Percentiles rank a stretch among this genome's conserved stretches.
phyloP scores from a whole-genome alignment of 1,284 basidiomycete species.

The Trichosporon ovoides region DNA sequence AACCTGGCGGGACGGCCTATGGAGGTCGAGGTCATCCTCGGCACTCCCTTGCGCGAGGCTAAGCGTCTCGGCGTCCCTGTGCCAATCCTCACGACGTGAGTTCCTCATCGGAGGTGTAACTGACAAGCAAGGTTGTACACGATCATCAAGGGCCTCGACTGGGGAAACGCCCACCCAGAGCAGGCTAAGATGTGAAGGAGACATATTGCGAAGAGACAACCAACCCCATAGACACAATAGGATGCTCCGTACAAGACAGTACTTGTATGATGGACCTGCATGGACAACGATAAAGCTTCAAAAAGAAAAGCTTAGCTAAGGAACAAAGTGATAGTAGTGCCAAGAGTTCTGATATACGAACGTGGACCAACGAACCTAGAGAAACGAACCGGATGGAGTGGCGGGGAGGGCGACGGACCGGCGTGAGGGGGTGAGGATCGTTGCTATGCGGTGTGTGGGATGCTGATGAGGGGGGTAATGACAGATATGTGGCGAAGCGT shows the following conservation, averaged over 20 bases:
- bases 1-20: constrained; percentile 41
- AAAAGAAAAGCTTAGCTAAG: neutral
- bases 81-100: constrained; percentile 44
- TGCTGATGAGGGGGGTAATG: constrained; percentile 2
- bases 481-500: neutral
- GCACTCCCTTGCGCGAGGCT: constrained; percentile 47
- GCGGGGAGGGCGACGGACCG: neutral
- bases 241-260: neutral
- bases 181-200: constrained; percentile 11
- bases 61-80: constrained; percentile 45
- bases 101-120: constrained; percentile 3
- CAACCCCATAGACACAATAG: neutral
- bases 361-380: neutral
- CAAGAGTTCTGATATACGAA: neutral
- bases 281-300: constrained; percentile 1
- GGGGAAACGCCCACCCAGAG: constrained; percentile 38
- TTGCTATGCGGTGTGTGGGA: constrained; percentile 2
- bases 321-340: constrained; percentile 4
- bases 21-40: constrained; percentile 44
- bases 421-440: neutral
- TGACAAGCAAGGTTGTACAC: constrained; percentile 35
- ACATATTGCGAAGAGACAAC: neutral
- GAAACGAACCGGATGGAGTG: neutral
- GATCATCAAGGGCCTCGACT: constrained; percentile 45
- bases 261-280: neutral